Percentiles rank a stretch among this genome's conserved stretches.
Conservation (phyloP, 2,329 filamentous ascomycete species). For the Colletotrichum sp. region DNA sequence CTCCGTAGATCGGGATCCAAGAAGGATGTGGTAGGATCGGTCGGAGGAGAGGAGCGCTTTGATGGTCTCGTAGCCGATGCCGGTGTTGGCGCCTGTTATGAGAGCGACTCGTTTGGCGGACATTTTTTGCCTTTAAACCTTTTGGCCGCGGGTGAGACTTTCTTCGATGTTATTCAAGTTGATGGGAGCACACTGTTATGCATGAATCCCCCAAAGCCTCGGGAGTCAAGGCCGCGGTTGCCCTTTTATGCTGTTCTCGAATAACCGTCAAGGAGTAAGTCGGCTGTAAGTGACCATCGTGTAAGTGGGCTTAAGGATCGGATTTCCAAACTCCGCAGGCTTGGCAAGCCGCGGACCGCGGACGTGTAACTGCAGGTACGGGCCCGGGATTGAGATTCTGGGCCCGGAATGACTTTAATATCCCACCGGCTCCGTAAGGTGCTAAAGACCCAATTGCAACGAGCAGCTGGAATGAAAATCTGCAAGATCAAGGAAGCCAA, state of each 20-base stretch:
- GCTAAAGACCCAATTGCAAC: not conserved
- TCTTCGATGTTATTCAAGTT: not conserved
- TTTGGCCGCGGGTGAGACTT: too few species aligned
- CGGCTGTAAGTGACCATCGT: not conserved
- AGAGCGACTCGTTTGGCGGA: constrained; percentile 43
- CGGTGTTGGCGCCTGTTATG: constrained; percentile 66
- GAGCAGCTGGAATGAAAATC: not conserved
- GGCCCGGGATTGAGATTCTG: not conserved
- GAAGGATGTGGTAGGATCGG: constrained; percentile 55
- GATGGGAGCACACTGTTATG: not conserved
- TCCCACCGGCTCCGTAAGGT: not conserved
- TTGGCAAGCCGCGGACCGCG: not conserved
- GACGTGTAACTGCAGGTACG: not conserved
- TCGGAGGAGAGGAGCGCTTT: constrained; percentile 55
- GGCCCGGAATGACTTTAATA: not conserved
- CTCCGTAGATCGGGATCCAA: constrained; percentile 55
- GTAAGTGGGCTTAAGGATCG: not conserved
- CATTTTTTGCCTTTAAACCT: not conserved
- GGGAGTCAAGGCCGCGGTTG: rapidly evolving
- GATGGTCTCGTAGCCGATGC: constrained; percentile 63
- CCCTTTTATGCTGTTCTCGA: not conserved
- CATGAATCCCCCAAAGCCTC: not conserved
- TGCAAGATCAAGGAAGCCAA: too few species aligned
- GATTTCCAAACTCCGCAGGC: not conserved
- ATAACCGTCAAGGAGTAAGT: rapidly evolving